These are phyloP conservation scores for Cyberlindnera xishuangbannaensis DNA, from an alignment of 805 yeast genomes.

Conservation along the genomic window DNA sequence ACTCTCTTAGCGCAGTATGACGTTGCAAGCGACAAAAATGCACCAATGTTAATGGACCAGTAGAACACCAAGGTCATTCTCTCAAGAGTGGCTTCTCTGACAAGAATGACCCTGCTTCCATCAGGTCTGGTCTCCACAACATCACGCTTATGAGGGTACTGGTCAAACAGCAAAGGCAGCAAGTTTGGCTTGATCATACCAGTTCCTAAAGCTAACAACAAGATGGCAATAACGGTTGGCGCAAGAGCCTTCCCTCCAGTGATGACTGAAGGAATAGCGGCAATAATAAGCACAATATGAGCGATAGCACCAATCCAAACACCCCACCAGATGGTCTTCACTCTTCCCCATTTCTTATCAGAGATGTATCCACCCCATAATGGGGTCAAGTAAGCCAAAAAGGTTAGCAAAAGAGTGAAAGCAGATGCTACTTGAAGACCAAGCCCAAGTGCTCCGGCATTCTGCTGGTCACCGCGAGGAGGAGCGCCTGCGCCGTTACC, in stretches of 20 bases:
- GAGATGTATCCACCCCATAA: conserved; percentile 70
- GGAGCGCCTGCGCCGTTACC: conserved; percentile 31
- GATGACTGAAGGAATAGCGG: conserved; percentile 57
- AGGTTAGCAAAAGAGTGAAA: conserved; percentile 71
- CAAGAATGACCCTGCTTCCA: conserved; percentile 65
- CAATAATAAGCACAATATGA: conserved; percentile 56
- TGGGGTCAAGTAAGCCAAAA: conserved; percentile 81
- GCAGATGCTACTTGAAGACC: conserved; percentile 62
- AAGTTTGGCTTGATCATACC: conserved; percentile 74
- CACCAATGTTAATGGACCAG: conserved; percentile 70
- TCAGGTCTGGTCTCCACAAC: conserved; percentile 48
- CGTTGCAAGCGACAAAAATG: conserved; percentile 70
- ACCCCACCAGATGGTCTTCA: conserved; percentile 58
- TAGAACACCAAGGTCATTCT: conserved; percentile 72
- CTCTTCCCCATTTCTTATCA: conserved; percentile 71
- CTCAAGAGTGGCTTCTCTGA: conserved; percentile 67
- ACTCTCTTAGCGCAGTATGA: conserved; percentile 61
- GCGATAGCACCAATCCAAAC: conserved; percentile 56
- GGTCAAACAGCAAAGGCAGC: conserved; percentile 72
- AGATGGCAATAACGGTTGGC: conserved; percentile 42
- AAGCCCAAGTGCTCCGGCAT: conserved; percentile 51
- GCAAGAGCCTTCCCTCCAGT: conserved; percentile 48
- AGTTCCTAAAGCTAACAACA: conserved; percentile 66
- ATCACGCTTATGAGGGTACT: conserved; percentile 56
- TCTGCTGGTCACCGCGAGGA: conserved; percentile 18